These are phyloP conservation scores for Wallacemonas rigidus DNA, from an alignment of 208 protist genomes.

Conservation along the genomic window DNA sequence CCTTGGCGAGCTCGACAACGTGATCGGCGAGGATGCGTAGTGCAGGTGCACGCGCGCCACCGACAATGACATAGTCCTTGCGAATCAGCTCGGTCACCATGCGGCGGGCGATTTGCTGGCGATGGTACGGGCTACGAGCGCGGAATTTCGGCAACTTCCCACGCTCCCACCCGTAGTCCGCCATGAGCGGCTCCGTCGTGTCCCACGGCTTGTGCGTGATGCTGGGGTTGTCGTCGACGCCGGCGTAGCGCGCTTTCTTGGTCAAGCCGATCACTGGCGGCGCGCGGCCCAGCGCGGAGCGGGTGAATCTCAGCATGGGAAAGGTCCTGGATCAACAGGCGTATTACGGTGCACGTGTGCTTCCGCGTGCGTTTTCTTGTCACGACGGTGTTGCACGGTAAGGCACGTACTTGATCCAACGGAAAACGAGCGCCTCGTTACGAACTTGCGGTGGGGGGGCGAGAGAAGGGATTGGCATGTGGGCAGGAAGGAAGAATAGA, in stretches of 20 bases:
- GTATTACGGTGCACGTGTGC: too few species aligned
- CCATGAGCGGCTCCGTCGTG: slow-evolving; percentile 78
- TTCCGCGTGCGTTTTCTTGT: too few species aligned
- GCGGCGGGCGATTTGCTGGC: slow-evolving; percentile 84
- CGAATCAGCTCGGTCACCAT: slow-evolving; percentile 92
- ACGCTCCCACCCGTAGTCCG: slow-evolving; percentile 83
- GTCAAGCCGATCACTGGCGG: slow-evolving; percentile 71
- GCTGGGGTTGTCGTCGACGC: slow-evolving; percentile 87
- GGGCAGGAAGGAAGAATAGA: too few species aligned
- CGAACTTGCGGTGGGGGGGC: too few species aligned
- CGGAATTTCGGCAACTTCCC: slow-evolving; percentile 85
- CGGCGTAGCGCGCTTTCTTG: slow-evolving; percentile 70
- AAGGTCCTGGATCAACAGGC: neutral
- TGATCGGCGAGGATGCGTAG: slow-evolving; percentile 88
- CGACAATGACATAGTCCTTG: slow-evolving; percentile 90
- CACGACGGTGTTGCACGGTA: too few species aligned
- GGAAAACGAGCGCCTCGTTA: too few species aligned
- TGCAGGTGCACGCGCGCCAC: slow-evolving; percentile 78
- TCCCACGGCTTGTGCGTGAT: slow-evolving; percentile 74
- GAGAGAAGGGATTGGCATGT: too few species aligned
- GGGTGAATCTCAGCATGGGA: slow-evolving; percentile 42
- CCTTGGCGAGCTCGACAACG: slow-evolving; percentile 89
- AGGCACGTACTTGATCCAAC: too few species aligned
- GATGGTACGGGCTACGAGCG: slow-evolving; percentile 81
- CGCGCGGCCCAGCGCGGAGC: slow-evolving; percentile 36